Evolutionary conservation across 495 filamentous ascomycete species (phyloP).

Genomic region (Pseudoneurospora amorphoporcata): DNA sequence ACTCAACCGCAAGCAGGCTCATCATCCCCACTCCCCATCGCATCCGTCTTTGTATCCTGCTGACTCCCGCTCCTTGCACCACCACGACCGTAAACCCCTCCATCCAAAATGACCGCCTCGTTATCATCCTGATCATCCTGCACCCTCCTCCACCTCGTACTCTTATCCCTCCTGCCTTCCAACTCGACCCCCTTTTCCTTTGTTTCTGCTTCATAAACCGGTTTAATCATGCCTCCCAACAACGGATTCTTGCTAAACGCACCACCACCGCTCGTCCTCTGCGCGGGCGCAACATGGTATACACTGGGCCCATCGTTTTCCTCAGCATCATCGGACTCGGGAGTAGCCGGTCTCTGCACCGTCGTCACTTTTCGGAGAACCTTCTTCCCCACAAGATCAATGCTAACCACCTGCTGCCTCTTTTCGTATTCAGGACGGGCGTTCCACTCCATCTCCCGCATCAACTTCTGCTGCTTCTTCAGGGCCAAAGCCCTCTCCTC

Average conservation of each 20-base stretch:
- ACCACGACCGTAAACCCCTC: conserved; percentile 53
- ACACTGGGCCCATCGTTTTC: conserved; percentile 11
- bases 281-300: neutral
- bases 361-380: conserved; percentile 64
- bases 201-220: conserved; percentile 49
- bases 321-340: conserved; percentile 38
- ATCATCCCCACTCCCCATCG: neutral
- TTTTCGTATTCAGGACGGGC: conserved; percentile 90
- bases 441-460: conserved; percentile 84
- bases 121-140: conserved; percentile 89
- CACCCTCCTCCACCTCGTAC: conserved; percentile 70
- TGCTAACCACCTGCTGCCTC: conserved; percentile 72
- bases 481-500: conserved; percentile 78
- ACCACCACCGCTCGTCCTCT: conserved; percentile 31
- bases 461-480: conserved; percentile 79
- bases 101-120: conserved; percentile 84
- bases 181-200: conserved; percentile 35
- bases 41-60: neutral
- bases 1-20: neutral
- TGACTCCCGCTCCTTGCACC: neutral
- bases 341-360: conserved; percentile 40
- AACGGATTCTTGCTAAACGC: conserved; percentile 81
- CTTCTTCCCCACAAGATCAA: conserved; percentile 71
- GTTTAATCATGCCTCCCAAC: conserved; percentile 66
- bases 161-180: conserved; percentile 29